phyloP scores from a whole-genome alignment of 108 stramenopile genomes.

The Cyclotella choctawhatcheeana region DNA sequence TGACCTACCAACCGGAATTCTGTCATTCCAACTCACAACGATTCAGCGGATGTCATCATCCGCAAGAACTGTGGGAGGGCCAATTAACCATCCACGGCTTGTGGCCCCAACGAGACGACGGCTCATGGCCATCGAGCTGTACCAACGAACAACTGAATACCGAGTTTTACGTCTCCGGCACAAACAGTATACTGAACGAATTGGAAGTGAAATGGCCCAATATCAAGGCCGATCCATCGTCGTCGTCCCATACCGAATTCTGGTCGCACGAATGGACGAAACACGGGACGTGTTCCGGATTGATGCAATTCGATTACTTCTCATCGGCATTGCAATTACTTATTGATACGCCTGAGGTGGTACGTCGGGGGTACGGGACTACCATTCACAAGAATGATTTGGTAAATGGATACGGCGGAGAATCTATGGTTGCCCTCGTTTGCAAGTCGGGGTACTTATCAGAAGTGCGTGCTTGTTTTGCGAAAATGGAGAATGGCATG shows the following conservation, averaged over 20 bases:
- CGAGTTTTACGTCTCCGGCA: slow-evolving; percentile 9
- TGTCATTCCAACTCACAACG: slow-evolving; percentile 30
- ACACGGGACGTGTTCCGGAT: slow-evolving; percentile 72
- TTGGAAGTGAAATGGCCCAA: slow-evolving; percentile 52
- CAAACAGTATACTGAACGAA: slow-evolving; percentile 16
- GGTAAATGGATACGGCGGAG: slow-evolving; percentile 38
- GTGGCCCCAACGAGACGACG: slow-evolving; percentile 58
- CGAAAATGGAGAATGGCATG: slow-evolving; percentile 27
- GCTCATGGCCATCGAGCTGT: slow-evolving; percentile 49
- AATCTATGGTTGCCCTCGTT: slow-evolving; percentile 22
- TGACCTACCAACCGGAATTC: slow-evolving; percentile 61
- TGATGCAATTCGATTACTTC: slow-evolving; percentile 65
- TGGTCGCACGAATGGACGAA: slow-evolving; percentile 79
- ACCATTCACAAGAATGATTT: slow-evolving; percentile 36
- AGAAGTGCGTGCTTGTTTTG: slow-evolving; percentile 60
- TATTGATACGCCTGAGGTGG: slow-evolving; percentile 51
- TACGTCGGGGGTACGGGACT: slow-evolving; percentile 31
- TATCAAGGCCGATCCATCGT: slow-evolving; percentile 28
- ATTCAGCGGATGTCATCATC: slow-evolving; percentile 45
- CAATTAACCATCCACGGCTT: slow-evolving; percentile 58
- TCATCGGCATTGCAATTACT: slow-evolving; percentile 37
- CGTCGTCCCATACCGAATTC: slow-evolving; percentile 37
- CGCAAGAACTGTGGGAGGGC: slow-evolving; percentile 38
- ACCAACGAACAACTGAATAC: slow-evolving; percentile 43
- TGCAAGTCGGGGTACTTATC: slow-evolving; percentile 53